Base-by-base conservation (phyloP, 208 protist species). In the Leishmania aethiopica region DNA sequence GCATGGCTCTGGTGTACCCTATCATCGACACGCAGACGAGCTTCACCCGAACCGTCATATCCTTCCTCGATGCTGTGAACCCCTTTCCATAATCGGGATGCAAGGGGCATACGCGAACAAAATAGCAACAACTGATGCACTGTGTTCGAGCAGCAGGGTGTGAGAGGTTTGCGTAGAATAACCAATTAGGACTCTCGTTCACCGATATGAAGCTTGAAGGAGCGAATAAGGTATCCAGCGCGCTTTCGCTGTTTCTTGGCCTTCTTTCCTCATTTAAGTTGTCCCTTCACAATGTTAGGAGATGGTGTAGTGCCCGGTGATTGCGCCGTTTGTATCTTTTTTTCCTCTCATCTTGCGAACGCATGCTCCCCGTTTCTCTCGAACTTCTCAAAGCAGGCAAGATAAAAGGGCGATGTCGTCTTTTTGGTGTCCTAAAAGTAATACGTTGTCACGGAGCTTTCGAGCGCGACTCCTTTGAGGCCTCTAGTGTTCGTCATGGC, bases 1-100 rank as follows among this genome's bases (percentile, higher is more conserved):
- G 94, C 42, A 97, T 97, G 94, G 96, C 96, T 6, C 80, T 97
- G 22, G 92, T 98, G 42, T 97, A 98, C 82, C 96, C 96, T 28
- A 89, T 97, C 53, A 84, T 98, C 42, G 92, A 97, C 79, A 96
- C 96, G 3, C 92, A 96, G 80, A 76, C 89, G n/a, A 96, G 91
- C 32, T 89, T 94, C 59, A 91, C 88, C 17, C 88, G 95, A 45
- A 92, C 91, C 6, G 77, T 96, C n/a, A 81, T 96, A 10, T 92
- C 95, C 35, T 96, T 96, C 64, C 75, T 96, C 86, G 95, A 97
- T 81, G 89, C 91, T 47, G 86, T 94, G 69, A 96, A 96, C 81
- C 93, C 93, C 7, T 88, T 97, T 64, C 95, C 95, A 28, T 97
- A 91, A 81, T 77, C 6, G 32, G 15, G 3, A 17, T 64, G n/a